Base-by-base conservation (phyloP, 2,329 filamentous ascomycete genomes). In the Trichophyton rubrum region DNA sequence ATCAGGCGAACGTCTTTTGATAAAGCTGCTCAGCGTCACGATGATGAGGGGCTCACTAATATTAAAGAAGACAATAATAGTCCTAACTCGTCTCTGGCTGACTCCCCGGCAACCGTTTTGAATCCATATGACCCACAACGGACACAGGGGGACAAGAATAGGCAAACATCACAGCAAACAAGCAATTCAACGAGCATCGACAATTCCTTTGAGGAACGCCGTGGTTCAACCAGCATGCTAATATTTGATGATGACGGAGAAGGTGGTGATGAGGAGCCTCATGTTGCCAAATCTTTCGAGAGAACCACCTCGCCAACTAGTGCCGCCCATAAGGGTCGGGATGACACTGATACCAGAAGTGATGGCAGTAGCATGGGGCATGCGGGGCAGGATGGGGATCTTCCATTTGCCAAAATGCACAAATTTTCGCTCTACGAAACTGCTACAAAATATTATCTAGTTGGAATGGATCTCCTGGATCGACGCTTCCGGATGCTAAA, bases 401-500 rank as follows among this genome's bases (percentile, higher is more conserved):
- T 80, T 59, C 77, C 77, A 1, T 74, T 80, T 51, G 78, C 75
- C 61, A 79, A 78, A 60, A 96, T 99, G 90, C 90, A 96, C 78
- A 95, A 93, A 69, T 97, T 96, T 74, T 93, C 89, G n/a, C 77
- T 99, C 22, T 97, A 99, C 74, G 93, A 99, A 77, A 99, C 93
- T 2, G 88, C 89, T 11, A 90, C 86, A 60, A 84, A 90, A 59
- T 99, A 93, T 73, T 99, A 96, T 72, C 87, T 99, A 65, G 90
- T 97, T 17, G 93, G 93, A 13, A 88, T 89, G 58, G 93, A 99
- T 71, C 84, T 96, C 60, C 86, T 90, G 66, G 93, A 97, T 72
- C 87, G 84, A 68, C 85, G 88, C 27, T 97, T 93, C 73, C 85
- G 91, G 58, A 90, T 99, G 61, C 77, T 99, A 70, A 96, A 97